These are phyloP conservation scores for Bipolaris cookei DNA, from an alignment of 2,329 filamentous ascomycete species.

Conservation along the genomic window DNA sequence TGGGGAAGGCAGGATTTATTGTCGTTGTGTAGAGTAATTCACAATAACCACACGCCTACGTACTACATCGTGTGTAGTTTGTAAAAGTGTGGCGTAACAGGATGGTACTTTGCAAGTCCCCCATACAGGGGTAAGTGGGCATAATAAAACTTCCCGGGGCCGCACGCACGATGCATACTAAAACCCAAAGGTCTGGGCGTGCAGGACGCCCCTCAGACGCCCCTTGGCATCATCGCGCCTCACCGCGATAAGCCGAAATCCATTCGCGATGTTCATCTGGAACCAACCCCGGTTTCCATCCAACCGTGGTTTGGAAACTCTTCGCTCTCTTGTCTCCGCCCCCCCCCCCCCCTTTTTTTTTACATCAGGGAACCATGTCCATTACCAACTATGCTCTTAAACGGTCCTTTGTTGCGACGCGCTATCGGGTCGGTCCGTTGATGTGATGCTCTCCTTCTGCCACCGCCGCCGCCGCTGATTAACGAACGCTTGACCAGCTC, in stretches of 20 bases:
- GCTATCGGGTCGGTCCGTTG: slow-evolving; percentile 35
- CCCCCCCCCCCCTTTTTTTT: not conserved
- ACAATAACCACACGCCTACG: too few species aligned
- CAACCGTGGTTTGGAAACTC: too few species aligned
- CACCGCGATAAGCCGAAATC: not conserved
- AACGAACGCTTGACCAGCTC: slow-evolving; percentile 8
- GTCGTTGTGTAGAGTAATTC: too few species aligned
- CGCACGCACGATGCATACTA: too few species aligned
- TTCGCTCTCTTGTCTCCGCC: not conserved
- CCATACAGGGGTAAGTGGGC: too few species aligned
- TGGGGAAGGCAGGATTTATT: too few species aligned
- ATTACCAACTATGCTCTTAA: slow-evolving; percentile 14
- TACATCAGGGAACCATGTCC: not conserved
- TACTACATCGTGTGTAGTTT: too few species aligned
- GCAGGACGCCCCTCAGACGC: not conserved
- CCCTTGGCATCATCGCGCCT: slow-evolving; percentile 1
- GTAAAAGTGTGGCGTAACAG: too few species aligned
- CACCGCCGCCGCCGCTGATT: slow-evolving; percentile 7
- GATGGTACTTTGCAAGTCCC: too few species aligned
- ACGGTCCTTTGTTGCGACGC: slow-evolving; percentile 17
- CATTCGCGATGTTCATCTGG: not conserved
- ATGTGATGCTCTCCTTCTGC: slow-evolving; percentile 4
- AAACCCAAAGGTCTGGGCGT: not conserved
- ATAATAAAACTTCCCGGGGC: too few species aligned
- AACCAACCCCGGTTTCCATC: too few species aligned